A percentile compares a stretch with the other conserved stretches of the same genome.
Evolutionary conservation across 2,329 filamentous ascomycete species (phyloP).

Genomic region (Hymenoscyphus scutula): DNA sequence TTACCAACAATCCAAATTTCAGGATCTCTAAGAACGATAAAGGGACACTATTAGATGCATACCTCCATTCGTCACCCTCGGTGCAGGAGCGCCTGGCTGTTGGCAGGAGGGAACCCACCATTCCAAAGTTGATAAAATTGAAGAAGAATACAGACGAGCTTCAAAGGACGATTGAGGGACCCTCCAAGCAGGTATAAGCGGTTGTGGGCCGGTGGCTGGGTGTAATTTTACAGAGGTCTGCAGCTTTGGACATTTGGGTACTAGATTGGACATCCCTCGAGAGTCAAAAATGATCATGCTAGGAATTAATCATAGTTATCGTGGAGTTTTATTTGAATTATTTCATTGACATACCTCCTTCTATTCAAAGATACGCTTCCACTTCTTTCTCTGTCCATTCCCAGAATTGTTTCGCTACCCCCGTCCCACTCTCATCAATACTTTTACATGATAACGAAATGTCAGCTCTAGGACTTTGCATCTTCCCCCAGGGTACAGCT

Average conservation of each 20-base stretch:
- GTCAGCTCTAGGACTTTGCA: slow-evolving; percentile 37
- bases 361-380: slow-evolving; percentile 21
- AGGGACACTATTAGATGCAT: no score
- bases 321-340: background rate
- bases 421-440: slow-evolving; percentile 40
- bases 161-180: background rate
- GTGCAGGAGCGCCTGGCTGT: background rate
- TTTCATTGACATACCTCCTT: background rate
- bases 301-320: background rate
- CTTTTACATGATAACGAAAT: slow-evolving; percentile 35
- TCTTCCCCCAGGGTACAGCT: slow-evolving; percentile 46
- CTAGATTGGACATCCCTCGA: background rate
- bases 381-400: slow-evolving; percentile 45
- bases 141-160: background rate
- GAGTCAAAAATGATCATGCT: background rate
- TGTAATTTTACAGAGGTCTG: background rate
- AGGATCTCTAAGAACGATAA: no score
- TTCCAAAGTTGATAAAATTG: background rate
- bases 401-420: slow-evolving; percentile 43
- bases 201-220: background rate
- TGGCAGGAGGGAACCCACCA: background rate
- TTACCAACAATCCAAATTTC: no score
- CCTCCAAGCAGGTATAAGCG: background rate
- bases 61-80: background rate
- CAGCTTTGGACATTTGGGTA: background rate